A percentile compares a stretch with the other conserved stretches of the same genome.
These are phyloP conservation scores for Byssochlamys sp. DNA, from an alignment of 2,329 filamentous ascomycete genomes.

Conservation along the genomic window DNA sequence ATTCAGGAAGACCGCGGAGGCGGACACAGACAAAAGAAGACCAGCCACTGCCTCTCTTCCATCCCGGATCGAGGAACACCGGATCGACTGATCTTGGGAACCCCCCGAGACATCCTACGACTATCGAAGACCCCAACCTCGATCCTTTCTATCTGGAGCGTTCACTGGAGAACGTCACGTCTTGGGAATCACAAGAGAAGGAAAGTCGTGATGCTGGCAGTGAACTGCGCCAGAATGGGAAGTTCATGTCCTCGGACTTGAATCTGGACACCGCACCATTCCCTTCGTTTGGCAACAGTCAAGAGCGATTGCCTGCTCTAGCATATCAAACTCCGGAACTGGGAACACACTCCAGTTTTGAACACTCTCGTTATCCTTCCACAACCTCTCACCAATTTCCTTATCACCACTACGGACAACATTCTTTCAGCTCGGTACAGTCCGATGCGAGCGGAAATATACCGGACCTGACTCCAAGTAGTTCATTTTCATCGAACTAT, in stretches of 20 bases:
- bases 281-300: not conserved
- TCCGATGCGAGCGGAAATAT: constrained; percentile 18
- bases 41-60: constrained; percentile 12
- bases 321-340: not conserved
- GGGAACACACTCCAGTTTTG: not conserved
- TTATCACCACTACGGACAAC: constrained; percentile 19
- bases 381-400: constrained; percentile 4
- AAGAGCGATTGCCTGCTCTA: not conserved
- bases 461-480: constrained; percentile 30
- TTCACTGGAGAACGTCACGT: constrained; percentile 19
- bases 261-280: constrained; percentile 6
- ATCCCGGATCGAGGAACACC: not conserved
- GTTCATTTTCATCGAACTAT: constrained; percentile 30
- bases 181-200: constrained; percentile 16
- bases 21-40: constrained; percentile 23
- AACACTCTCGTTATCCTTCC: not conserved
- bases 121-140: constrained; percentile 23
- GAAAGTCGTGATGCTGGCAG: constrained; percentile 24
- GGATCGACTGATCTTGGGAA: constrained; percentile 3
- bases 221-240: constrained; percentile 20
- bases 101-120: constrained; percentile 1
- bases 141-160: constrained; percentile 33
- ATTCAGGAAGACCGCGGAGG: constrained; percentile 21
- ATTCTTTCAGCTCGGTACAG: constrained; percentile 25
- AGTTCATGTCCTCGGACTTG: constrained; percentile 21